phyloP scores from a whole-genome alignment of 768 basidiomycete genomes.

The Dioszegia crocea region DNA sequence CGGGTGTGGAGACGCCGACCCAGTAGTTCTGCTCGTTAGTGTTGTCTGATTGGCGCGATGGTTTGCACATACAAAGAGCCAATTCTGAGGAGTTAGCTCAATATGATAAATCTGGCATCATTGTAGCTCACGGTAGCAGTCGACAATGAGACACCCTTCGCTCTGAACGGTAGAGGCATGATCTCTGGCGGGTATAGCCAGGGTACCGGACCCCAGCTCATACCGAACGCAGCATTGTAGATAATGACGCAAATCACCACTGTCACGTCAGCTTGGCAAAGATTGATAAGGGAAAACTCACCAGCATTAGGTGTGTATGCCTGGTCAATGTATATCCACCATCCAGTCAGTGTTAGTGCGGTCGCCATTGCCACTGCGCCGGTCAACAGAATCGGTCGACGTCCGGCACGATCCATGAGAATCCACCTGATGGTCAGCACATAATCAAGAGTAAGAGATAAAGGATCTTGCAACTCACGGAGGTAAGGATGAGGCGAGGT shows the following conservation, averaged over 20 bases:
- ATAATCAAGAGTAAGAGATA: background rate
- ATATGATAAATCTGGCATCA: background rate
- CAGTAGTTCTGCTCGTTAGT: conserved; percentile 61
- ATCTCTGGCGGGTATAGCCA: conserved; percentile 64
- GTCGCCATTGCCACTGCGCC: conserved; percentile 86
- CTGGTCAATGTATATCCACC: conserved; percentile 89
- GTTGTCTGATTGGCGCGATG: conserved; percentile 52
- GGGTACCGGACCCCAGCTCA: conserved; percentile 77
- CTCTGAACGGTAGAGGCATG: conserved; percentile 80
- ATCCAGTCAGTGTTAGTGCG: conserved; percentile 74
- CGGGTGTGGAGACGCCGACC: conserved; percentile 81
- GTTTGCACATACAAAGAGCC: conserved; percentile 53
- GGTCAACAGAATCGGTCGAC: conserved; percentile 76
- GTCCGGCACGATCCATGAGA: conserved; percentile 85
- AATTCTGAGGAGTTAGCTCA: conserved; percentile 55
- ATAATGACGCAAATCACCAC: conserved; percentile 85
- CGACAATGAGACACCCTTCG: conserved; percentile 91
- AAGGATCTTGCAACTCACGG: conserved; percentile 60
- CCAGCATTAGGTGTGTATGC: conserved; percentile 69
- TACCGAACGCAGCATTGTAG: conserved; percentile 90
- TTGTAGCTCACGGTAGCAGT: conserved; percentile 64
- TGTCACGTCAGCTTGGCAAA: conserved; percentile 32
- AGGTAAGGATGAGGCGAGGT: conserved; percentile 69
- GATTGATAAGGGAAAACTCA: conserved; percentile 1
- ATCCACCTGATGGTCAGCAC: conserved; percentile 65